phyloP scores from a whole-genome alignment of 1,284 basidiomycete species.

The Ceratobasidium sp. region DNA sequence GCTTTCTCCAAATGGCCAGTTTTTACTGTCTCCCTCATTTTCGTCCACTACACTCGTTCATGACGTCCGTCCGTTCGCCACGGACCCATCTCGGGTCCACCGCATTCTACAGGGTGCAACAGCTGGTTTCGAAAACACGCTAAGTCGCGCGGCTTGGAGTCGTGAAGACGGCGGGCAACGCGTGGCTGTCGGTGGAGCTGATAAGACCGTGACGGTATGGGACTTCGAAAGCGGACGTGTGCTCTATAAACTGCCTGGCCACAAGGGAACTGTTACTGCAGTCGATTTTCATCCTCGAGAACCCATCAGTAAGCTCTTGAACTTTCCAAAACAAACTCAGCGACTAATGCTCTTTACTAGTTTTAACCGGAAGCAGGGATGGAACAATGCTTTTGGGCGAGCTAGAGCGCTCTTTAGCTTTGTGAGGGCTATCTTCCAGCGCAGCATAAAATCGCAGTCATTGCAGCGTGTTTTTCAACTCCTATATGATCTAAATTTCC shows the following conservation, averaged over 20 bases:
- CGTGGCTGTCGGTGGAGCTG: constrained; percentile 84
- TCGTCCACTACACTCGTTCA: constrained; percentile 90
- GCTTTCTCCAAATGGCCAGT: constrained; percentile 87
- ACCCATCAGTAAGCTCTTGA: constrained; percentile 80
- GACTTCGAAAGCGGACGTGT: constrained; percentile 89
- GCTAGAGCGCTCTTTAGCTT: constrained; percentile 68
- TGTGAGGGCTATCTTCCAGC: constrained; percentile 17
- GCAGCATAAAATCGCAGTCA: constrained; percentile 17
- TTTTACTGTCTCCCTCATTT: constrained; percentile 88
- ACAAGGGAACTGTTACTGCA: constrained; percentile 92
- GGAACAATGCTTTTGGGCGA: constrained; percentile 91
- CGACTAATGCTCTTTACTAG: constrained; percentile 53
- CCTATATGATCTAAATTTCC: constrained; percentile 24
- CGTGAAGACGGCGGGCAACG: constrained; percentile 78
- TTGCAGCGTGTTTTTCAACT: constrained; percentile 25
- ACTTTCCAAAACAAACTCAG: neutral
- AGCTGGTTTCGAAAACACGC: constrained; percentile 89
- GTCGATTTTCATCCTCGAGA: constrained; percentile 94
- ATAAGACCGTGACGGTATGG: constrained; percentile 92
- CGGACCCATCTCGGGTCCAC: constrained; percentile 83
- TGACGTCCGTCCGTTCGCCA: constrained; percentile 92
- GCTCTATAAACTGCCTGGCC: constrained; percentile 93
- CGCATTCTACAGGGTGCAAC: constrained; percentile 86
- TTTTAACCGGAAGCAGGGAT: constrained; percentile 90
- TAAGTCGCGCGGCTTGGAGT: constrained; percentile 87